These are phyloP conservation scores for Millerozyma acaciae DNA, from an alignment of 805 yeast species.

Conservation along the genomic window DNA sequence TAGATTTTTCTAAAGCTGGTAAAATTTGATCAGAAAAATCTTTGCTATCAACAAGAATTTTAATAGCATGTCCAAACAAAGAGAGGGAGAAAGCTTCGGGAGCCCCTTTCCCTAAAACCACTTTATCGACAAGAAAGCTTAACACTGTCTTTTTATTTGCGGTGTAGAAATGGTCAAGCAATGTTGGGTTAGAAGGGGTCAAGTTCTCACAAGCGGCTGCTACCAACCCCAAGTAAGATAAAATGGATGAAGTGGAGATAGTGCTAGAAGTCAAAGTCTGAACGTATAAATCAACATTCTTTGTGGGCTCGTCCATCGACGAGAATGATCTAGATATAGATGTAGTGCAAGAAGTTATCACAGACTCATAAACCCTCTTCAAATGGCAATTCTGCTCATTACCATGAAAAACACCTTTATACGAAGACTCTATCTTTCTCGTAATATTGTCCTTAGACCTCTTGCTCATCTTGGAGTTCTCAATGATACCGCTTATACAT, in stretches of 20 bases:
- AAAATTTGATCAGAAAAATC: slow-evolving; percentile 39
- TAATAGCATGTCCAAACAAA: slow-evolving; percentile 43
- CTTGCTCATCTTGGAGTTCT: neutral
- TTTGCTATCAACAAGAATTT: slow-evolving; percentile 34
- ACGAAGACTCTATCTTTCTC: slow-evolving; percentile 3
- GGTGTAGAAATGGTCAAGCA: slow-evolving; percentile 12
- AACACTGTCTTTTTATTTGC: slow-evolving; percentile 8
- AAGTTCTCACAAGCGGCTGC: slow-evolving; percentile 20
- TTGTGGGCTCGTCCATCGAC: neutral
- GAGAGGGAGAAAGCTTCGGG: slow-evolving; percentile 32
- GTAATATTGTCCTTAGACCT: neutral
- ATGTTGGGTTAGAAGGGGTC: slow-evolving; percentile 22
- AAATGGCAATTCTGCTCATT: slow-evolving; percentile 5
- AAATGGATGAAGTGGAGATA: slow-evolving; percentile 2
- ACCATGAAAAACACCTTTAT: neutral
- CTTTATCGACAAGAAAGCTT: slow-evolving; percentile 31
- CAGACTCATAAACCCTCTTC: slow-evolving; percentile 24
- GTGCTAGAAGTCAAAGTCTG: slow-evolving; percentile 1
- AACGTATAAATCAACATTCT: slow-evolving; percentile 1
- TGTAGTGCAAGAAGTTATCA: slow-evolving; percentile 27
- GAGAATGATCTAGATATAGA: slow-evolving; percentile 12
- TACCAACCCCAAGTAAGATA: slow-evolving; percentile 22
- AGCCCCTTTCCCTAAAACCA: slow-evolving; percentile 43
- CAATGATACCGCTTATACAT: slow-evolving; percentile 6
- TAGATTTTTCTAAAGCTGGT: slow-evolving; percentile 68